Evolutionary conservation across 768 basidiomycete genomes (phyloP).

Genomic region (Lentinula lateritia): DNA sequence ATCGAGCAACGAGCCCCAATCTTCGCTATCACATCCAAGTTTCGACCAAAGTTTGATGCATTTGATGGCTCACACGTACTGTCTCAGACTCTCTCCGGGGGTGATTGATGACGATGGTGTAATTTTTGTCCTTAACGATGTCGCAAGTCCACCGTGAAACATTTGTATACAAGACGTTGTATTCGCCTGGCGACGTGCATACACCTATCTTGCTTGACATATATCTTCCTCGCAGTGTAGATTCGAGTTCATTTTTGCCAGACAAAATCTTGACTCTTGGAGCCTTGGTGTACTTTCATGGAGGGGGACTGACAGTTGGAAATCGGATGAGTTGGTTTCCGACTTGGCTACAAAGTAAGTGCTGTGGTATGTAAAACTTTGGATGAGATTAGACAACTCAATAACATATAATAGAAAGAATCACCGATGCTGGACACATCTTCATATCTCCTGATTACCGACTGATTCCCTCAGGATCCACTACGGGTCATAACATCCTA

Average conservation of each 20-base stretch:
- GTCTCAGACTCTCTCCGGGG: too few species aligned
- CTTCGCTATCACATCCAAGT: too few species aligned
- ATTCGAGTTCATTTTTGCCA: neutral
- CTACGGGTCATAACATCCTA: constrained; percentile 52
- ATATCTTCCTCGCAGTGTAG: neutral
- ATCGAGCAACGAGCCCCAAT: too few species aligned
- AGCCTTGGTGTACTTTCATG: constrained; percentile 40
- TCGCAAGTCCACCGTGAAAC: neutral
- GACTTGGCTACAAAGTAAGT: constrained; percentile 52
- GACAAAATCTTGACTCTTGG: neutral
- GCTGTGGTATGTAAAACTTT: neutral
- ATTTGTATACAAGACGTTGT: neutral
- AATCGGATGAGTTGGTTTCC: constrained; percentile 60
- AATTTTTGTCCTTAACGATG: neutral
- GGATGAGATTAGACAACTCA: neutral
- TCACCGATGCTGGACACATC: constrained; percentile 39
- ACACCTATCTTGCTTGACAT: neutral
- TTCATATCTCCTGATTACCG: constrained; percentile 64
- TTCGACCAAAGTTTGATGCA: too few species aligned
- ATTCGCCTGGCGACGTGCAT: neutral
- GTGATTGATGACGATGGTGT: too few species aligned
- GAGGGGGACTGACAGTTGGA: constrained; percentile 59
- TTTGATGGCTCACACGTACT: too few species aligned
- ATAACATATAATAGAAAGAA: constrained; percentile 41
- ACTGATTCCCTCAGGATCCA: constrained; percentile 41